Percentiles rank a stretch among this genome's conserved stretches.
These are phyloP conservation scores for Piper longum DNA, from an alignment of 164 flowering plant species.

Conservation along the genomic window DNA sequence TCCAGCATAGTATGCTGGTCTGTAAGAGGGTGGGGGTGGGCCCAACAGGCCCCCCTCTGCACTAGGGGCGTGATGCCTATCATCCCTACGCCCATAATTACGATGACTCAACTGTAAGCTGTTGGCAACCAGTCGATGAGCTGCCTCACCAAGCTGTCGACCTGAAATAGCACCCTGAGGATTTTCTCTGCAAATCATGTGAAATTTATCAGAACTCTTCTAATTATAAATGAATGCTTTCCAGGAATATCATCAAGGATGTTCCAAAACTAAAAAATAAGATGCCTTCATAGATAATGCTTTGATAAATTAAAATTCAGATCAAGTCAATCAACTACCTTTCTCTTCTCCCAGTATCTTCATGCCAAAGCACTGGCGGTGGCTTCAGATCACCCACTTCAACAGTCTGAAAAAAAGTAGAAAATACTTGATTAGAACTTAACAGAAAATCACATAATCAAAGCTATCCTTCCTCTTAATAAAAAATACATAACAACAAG, in stretches of 20 bases:
- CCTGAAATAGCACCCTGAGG: conserved; percentile 52
- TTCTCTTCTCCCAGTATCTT: conserved; percentile 58
- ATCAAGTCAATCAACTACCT: conserved; percentile 12
- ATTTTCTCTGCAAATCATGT: conserved; percentile 25
- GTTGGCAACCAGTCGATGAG: conserved; percentile 69
- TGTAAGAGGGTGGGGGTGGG: conserved; percentile 10
- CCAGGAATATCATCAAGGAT: too few relatives aligned
- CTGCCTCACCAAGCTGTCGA: conserved; percentile 74
- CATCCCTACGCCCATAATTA: conserved; percentile 18
- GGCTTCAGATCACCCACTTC: conserved; percentile 58
- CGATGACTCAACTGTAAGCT: conserved; percentile 45
- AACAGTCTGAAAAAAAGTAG: conserved; percentile 38
- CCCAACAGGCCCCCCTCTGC: conserved; percentile 3
- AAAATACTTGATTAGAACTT: conserved; percentile 1
- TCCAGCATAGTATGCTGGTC: conserved; percentile 10
- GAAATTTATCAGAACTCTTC: background rate
- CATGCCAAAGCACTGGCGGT: conserved; percentile 85
- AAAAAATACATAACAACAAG: too few relatives aligned
- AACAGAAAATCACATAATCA: background rate
- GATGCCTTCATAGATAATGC: background rate
- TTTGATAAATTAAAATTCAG: background rate
- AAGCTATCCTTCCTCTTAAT: background rate
- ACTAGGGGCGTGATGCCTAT: conserved; percentile 13
- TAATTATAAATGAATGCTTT: background rate
- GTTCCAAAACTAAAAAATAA: background rate